Evolutionary conservation across 306 rosid genomes (phyloP).

Genomic region (barrel medic (Medicago truncatula)): MtrunA17r5.0-ANR NC_053049.1:35860001-35860500

Average conservation of each 20-base stretch:
- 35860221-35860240: conserved; percentile 1
- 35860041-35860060: too few relatives aligned
- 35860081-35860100: neutral
- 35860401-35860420: neutral
- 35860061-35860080: neutral
- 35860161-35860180: neutral
- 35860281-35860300: neutral
- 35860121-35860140: neutral
- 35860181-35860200: conserved; percentile 7
- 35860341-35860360: neutral
- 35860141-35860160: neutral
- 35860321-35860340: neutral
- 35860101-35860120: neutral
- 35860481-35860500: neutral
- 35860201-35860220: neutral
- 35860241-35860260: neutral
- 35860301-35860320: neutral
- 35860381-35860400: neutral
- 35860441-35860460: neutral
- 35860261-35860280: neutral
- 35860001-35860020: conserved; percentile 1
- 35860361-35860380: neutral
- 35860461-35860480: neutral
- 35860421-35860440: neutral
- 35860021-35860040: neutral